Base-by-base conservation (phyloP, 176 grass and related monocot genomes). In the Bothriochloa decipiens region DNA sequence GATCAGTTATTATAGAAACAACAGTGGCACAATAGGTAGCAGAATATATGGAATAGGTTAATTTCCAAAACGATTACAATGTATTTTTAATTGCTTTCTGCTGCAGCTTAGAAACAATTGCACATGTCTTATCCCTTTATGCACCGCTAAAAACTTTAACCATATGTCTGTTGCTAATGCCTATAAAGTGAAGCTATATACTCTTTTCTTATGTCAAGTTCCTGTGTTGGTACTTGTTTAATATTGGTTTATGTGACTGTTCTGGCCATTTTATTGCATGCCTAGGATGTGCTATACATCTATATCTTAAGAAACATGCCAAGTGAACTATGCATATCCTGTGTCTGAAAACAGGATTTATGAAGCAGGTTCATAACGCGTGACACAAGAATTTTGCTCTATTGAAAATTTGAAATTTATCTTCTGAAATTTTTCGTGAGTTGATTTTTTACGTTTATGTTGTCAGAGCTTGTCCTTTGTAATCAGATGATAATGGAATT, bases 221-320 rank as follows among this genome's bases (percentile, higher is more conserved):
- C 5, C 10, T 12, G 15, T 68, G 22, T 46, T 83, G 28, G n/a
- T 83, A 47, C 81, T 60, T 66, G 11, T 73, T 27, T 15, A 13
- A 33, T 26, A 73, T n/a, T 60, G n/a, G 27, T 86, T 29, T 49
- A 66, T n/a, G 32, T 57, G 46, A 49, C 46, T 49, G 13, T 49
- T 16, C 4, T 49, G 14, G 14, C 46, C 46, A 16, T 49, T 16
- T 15, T 46, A 46, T 22, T 75, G 37, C 75, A 86, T 65, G 29
- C 74, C 75, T 84, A 84, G 55, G 61, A 68, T 68, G 18, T 81
- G 32, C 9, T 74, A 16, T 84, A 35, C 22, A 33, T 57, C 14
- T 15, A 35, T 22, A 33, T 57, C 14, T 15, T 29, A 33, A 63
- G 52, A 65, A 81, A 23, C 29, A 53, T 70, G 47, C 5, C 25